Evolutionary conservation across 2,329 filamentous ascomycete genomes (phyloP).

Genomic region (Botrytis elliptica): DNA sequence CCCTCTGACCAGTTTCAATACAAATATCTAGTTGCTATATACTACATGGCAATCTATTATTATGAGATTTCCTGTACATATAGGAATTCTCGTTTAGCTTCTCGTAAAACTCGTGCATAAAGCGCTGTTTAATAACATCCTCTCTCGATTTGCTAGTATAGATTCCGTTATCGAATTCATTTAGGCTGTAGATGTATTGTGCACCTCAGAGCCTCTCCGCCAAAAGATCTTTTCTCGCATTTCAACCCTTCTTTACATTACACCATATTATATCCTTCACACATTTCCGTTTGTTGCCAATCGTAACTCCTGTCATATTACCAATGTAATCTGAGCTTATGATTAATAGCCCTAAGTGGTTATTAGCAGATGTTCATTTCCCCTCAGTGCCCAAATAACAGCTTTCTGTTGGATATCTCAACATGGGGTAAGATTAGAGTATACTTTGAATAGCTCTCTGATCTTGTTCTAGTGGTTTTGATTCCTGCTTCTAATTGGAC

Average conservation of each 20-base stretch:
- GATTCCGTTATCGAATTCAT: accelerated
- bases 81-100: not conserved
- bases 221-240: not conserved
- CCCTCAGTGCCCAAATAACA: not conserved
- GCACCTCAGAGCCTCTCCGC: not conserved
- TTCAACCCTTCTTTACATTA: not conserved
- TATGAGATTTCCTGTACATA: not conserved
- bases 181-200: not conserved
- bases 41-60: not conserved
- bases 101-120: not conserved
- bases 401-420: not conserved
- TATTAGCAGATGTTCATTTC: not conserved
- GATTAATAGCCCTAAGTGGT: accelerated
- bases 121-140: accelerated
- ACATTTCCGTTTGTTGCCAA: not conserved
- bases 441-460: not conserved
- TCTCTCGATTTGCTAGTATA: not conserved
- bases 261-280: not conserved
- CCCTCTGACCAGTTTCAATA: not conserved
- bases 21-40: not conserved
- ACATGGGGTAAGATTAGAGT: not conserved
- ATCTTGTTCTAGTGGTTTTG: accelerated
- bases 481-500: not conserved
- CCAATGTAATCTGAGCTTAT: not conserved
- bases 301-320: not conserved